These are phyloP conservation scores for Cystofilobasidium macerans DNA, from an alignment of 768 basidiomycete genomes.

Conservation along the genomic window DNA sequence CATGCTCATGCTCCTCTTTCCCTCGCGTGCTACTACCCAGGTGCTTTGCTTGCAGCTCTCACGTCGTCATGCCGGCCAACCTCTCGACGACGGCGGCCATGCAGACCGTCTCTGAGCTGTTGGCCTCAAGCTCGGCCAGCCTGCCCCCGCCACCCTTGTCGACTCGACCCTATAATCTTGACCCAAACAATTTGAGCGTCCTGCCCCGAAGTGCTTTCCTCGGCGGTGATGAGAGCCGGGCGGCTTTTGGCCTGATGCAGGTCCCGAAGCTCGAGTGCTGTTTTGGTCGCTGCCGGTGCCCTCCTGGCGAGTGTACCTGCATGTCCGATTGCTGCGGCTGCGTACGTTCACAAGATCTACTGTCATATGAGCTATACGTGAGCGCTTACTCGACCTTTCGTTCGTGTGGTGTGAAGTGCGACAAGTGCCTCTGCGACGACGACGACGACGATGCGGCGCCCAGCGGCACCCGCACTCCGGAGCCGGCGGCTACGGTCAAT, in stretches of 20 bases:
- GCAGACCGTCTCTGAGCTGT: constrained; percentile 31
- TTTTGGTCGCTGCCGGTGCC: constrained; percentile 32
- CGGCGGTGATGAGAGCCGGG: constrained; percentile 29
- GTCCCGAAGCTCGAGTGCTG: constrained; percentile 16
- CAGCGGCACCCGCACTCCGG: neutral
- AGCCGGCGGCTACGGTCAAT: neutral
- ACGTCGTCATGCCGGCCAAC: constrained; percentile 32
- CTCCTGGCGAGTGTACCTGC: constrained; percentile 36
- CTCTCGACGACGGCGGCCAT: constrained; percentile 26
- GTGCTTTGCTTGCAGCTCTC: constrained; percentile 32
- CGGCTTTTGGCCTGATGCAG: constrained; percentile 14
- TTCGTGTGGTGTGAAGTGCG: too few species aligned
- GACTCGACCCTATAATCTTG: constrained; percentile 12
- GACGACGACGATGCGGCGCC: neutral
- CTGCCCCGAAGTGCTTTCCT: constrained; percentile 30
- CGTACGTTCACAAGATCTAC: too few species aligned
- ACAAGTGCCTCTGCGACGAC: constrained; percentile 3
- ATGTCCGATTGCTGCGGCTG: constrained; percentile 38
- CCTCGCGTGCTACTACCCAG: constrained; percentile 27
- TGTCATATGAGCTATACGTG: too few species aligned
- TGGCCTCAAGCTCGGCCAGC: constrained; percentile 32
- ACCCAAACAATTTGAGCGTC: constrained; percentile 33
- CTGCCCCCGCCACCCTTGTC: constrained; percentile 29
- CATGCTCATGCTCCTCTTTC: neutral
- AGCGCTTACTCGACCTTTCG: too few species aligned